Conservation (phyloP, 495 filamentous ascomycete genomes). For the Pyronema omphalodes region DNA sequence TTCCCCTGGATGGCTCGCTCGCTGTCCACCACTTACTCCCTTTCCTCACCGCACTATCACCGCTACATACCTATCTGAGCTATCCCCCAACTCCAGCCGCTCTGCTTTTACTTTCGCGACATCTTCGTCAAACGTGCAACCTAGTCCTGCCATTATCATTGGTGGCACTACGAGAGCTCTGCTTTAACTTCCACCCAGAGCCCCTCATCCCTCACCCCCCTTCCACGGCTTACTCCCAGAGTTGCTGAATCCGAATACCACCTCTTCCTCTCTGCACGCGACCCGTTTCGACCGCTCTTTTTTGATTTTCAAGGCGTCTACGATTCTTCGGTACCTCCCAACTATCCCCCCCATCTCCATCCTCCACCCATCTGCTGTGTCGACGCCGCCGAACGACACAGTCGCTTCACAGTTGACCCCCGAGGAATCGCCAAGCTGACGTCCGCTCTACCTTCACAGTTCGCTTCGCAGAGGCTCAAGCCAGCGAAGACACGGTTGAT, state of each 20-base stretch:
- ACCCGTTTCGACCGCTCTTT: neutral
- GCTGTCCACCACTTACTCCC: neutral
- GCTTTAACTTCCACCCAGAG: neutral
- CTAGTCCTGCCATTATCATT: neutral
- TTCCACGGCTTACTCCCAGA: neutral
- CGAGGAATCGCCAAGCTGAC: conserved; percentile 22
- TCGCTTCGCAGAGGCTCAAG: conserved; percentile 25
- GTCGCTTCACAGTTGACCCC: neutral
- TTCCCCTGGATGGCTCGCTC: neutral
- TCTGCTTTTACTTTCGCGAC: neutral
- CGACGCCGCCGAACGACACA: neutral
- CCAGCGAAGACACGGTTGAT: conserved; percentile 25
- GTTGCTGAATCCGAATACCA: neutral
- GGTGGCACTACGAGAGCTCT: neutral
- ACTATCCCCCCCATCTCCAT: neutral
- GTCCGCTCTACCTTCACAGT: conserved; percentile 22
- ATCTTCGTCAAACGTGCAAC: neutral
- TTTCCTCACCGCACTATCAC: neutral
- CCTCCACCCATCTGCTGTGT: neutral
- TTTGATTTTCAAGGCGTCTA: neutral
- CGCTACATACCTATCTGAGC: neutral
- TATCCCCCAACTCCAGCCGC: neutral
- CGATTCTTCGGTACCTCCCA: neutral
- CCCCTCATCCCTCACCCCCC: neutral
- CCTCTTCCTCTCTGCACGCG: neutral